phyloP scores from a whole-genome alignment of 768 basidiomycete species.

The Mycena floridula region DNA sequence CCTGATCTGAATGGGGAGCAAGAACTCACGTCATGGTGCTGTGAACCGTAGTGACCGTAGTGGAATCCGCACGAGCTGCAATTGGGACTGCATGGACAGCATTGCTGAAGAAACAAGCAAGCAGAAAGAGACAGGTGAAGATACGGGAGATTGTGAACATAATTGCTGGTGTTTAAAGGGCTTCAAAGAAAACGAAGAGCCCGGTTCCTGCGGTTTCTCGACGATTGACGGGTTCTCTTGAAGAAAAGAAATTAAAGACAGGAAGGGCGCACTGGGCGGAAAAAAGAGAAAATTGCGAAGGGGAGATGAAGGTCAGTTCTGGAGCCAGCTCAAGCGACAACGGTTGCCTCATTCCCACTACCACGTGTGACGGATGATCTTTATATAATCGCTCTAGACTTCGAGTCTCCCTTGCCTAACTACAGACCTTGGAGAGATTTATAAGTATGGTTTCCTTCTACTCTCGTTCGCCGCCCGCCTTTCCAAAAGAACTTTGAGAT shows the following conservation, averaged over 20 bases:
- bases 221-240: conserved; percentile 24
- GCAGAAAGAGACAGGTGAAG: conserved; percentile 29
- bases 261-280: conserved; percentile 41
- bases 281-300: conserved; percentile 20
- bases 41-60: conserved; percentile 36
- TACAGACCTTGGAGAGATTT: no score
- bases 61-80: conserved; percentile 17
- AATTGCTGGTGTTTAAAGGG: conserved; percentile 17
- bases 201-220: conserved; percentile 49
- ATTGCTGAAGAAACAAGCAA: conserved; percentile 28
- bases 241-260: conserved; percentile 30
- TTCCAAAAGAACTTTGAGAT: conserved; percentile 35
- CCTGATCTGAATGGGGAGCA: conserved; percentile 1
- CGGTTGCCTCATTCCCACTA: neutral
- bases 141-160: conserved; percentile 31
- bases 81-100: conserved; percentile 32
- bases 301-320: conserved; percentile 13
- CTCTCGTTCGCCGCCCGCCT: conserved; percentile 43
- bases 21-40: conserved; percentile 41
- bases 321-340: neutral
- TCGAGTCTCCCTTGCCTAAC: no score
- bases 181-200: conserved; percentile 26
- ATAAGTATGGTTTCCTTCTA: conserved; percentile 83
- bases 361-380: neutral
- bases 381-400: no score